phyloP scores from a whole-genome alignment of 2,329 filamentous ascomycete genomes.

The Myotisia sp. region DNA sequence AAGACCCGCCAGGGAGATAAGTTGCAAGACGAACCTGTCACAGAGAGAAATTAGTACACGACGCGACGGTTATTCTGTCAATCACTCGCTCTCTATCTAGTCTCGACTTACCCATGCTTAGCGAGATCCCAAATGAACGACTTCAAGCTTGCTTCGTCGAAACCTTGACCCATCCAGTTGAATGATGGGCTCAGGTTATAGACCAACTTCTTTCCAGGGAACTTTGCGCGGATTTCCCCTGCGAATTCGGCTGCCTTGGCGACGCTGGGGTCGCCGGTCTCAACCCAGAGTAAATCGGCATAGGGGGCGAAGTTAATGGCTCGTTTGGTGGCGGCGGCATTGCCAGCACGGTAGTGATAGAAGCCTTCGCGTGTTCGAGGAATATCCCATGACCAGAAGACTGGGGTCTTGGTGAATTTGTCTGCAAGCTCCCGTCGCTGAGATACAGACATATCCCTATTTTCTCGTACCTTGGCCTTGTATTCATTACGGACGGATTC shows the following conservation, averaged over 20 bases:
- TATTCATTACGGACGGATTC: constrained; percentile 55
- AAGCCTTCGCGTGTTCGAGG: constrained; percentile 86
- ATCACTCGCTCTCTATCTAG: constrained; percentile 14
- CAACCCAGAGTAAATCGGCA: constrained; percentile 91
- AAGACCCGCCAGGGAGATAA: constrained; percentile 51
- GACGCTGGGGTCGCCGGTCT: constrained; percentile 81
- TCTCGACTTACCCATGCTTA: constrained; percentile 61
- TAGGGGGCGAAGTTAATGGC: constrained; percentile 83
- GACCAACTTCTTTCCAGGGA: constrained; percentile 75
- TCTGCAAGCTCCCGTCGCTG: constrained; percentile 60
- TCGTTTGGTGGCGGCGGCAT: constrained; percentile 72
- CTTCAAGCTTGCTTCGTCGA: constrained; percentile 65
- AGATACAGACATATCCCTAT: constrained; percentile 63
- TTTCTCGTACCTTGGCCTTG: constrained; percentile 43
- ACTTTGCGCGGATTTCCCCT: constrained; percentile 52
- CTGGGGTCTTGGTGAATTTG: constrained; percentile 49
- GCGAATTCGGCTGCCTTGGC: constrained; percentile 62
- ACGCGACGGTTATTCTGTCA: not conserved
- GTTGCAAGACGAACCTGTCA: constrained; percentile 46
- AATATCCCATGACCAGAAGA: constrained; percentile 81
- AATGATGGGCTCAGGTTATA: constrained; percentile 96
- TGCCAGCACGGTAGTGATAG: constrained; percentile 60
- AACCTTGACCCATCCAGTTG: constrained; percentile 97
- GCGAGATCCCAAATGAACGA: constrained; percentile 96
- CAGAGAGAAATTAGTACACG: not conserved